Conservation (phyloP, 805 yeast species). For the Naumovozyma baii region DNA sequence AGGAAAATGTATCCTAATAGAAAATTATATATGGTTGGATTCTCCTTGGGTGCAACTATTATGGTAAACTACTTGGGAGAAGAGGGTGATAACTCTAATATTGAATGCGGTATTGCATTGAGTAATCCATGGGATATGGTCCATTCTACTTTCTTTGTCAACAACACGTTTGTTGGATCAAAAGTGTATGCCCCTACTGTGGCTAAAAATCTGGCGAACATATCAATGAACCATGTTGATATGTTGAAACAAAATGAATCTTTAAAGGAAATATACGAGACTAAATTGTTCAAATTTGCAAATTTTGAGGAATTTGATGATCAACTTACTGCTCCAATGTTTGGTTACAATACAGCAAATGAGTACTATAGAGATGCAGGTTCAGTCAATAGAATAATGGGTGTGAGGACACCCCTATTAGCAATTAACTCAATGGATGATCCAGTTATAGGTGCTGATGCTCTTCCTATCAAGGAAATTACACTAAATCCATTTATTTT, state of each 20-base stretch:
- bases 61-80: slow-evolving; percentile 66
- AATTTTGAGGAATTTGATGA: slow-evolving; percentile 52
- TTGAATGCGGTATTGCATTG: slow-evolving; percentile 49
- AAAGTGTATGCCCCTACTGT: slow-evolving; percentile 42
- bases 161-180: slow-evolving; percentile 35
- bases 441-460: slow-evolving; percentile 51
- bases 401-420: slow-evolving; percentile 53
- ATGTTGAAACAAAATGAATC: slow-evolving; percentile 28
- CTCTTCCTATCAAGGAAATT: slow-evolving; percentile 45
- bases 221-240: slow-evolving; percentile 36
- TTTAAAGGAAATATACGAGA: slow-evolving; percentile 11
- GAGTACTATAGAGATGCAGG: slow-evolving; percentile 62
- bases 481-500: slow-evolving; percentile 49
- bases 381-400: slow-evolving; percentile 41
- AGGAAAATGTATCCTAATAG: slow-evolving; percentile 44
- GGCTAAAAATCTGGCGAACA: slow-evolving; percentile 37
- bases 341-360: slow-evolving; percentile 52
- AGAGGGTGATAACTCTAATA: slow-evolving; percentile 37
- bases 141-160: slow-evolving; percentile 38
- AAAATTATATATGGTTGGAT: slow-evolving; percentile 66
- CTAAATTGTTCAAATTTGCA: slow-evolving; percentile 22
- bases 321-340: slow-evolving; percentile 50
- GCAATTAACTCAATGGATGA: slow-evolving; percentile 63
- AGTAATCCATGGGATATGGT: slow-evolving; percentile 70
- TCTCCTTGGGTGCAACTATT: slow-evolving; percentile 70